Evolutionary conservation across 139 green algal genomes (phyloP).

Genomic region (Tetraselmis chui): DNA sequence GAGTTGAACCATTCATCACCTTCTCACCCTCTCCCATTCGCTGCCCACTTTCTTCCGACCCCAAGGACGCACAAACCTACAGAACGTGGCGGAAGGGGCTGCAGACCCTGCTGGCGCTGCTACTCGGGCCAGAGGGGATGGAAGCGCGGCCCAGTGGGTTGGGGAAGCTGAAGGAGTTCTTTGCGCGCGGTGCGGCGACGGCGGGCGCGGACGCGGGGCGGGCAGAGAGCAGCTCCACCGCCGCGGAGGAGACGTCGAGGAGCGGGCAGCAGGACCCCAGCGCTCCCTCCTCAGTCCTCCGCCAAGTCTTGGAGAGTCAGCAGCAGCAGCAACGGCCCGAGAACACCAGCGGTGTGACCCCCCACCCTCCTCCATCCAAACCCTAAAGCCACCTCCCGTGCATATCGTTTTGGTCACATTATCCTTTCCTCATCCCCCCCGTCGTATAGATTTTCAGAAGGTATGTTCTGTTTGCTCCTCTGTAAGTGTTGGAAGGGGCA

Average conservation of each 20-base stretch:
- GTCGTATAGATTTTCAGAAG: too few species aligned
- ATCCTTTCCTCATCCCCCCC: too few species aligned
- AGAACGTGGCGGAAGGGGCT: slow-evolving; percentile 25
- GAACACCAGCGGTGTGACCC: background rate
- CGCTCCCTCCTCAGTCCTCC: background rate
- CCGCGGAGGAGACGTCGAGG: too few species aligned
- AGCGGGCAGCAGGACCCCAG: too few species aligned
- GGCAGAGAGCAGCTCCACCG: background rate
- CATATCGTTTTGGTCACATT: too few species aligned
- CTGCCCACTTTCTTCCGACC: too few species aligned
- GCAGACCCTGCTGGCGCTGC: slow-evolving; percentile 25
- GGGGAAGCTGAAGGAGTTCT: background rate
- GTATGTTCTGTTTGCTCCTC: too few species aligned
- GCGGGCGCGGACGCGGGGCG: background rate
- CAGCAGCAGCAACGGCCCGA: background rate
- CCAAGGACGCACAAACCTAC: slow-evolving; percentile 5
- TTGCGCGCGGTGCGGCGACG: too few species aligned
- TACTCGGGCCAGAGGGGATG: slow-evolving; percentile 27
- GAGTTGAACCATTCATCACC: too few species aligned
- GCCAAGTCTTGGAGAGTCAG: background rate
- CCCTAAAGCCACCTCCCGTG: too few species aligned
- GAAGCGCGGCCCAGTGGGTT: background rate
- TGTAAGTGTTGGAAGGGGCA: too few species aligned
- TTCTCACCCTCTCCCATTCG: too few species aligned
- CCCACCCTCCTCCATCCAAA: background rate